phyloP scores from a whole-genome alignment of 257 asterid species.

The Fraxinus americana region DNA sequence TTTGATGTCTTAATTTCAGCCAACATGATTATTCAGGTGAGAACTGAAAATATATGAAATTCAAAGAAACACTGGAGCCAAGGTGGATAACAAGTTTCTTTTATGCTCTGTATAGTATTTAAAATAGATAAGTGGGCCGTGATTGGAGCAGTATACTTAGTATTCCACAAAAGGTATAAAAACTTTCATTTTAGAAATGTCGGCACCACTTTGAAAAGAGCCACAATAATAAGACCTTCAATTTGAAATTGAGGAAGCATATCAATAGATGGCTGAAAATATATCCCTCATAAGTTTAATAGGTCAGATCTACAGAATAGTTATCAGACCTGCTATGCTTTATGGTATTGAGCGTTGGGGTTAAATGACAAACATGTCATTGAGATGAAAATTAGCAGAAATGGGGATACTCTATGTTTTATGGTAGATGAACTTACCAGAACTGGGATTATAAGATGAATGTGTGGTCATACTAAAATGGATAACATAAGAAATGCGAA shows the following conservation, averaged over 20 bases:
- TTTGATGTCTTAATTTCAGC: neutral
- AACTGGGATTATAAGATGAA: neutral
- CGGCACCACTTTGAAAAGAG: neutral
- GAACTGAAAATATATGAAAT: slow-evolving; percentile 15
- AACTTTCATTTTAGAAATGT: neutral
- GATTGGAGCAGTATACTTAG: neutral
- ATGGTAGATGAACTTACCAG: neutral
- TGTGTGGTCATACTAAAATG: neutral
- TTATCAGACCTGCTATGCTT: neutral
- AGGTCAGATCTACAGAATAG: neutral
- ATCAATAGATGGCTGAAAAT: neutral
- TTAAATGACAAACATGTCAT: neutral
- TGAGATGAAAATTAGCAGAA: neutral
- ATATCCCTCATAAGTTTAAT: neutral
- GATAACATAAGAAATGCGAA: neutral
- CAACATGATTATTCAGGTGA: slow-evolving; percentile 13
- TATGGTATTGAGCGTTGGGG: neutral
- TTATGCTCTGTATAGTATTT: slow-evolving; percentile 4
- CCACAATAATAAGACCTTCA: neutral
- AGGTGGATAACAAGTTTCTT: slow-evolving; percentile 9
- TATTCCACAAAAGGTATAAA: neutral
- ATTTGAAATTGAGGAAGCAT: neutral
- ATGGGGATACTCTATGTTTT: neutral
- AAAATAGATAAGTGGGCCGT: neutral
- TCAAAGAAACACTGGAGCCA: slow-evolving; percentile 13